Conservation (phyloP, 192 early-diverging fungal genomes). For the Coemansia sp. region DNA sequence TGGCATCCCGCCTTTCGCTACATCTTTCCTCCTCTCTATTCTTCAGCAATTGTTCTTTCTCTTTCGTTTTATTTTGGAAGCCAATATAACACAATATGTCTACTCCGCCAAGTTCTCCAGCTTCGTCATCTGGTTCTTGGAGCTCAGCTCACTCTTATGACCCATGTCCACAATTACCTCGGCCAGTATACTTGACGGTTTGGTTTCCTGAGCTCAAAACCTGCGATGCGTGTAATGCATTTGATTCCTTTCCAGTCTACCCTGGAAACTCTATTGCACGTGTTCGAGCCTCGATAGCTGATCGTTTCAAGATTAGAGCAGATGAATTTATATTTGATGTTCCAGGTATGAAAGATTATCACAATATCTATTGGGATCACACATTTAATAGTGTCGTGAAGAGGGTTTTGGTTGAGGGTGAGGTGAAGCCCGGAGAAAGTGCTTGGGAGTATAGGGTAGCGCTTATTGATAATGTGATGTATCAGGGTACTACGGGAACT, state of each 20-base stretch:
- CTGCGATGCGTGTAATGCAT: neutral
- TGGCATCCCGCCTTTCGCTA: no score
- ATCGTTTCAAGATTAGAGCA: neutral
- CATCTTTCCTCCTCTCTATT: no score
- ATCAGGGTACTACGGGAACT: neutral
- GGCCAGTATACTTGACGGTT: neutral
- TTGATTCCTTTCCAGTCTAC: neutral
- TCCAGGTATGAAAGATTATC: neutral
- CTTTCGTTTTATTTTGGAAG: neutral
- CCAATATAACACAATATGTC: neutral
- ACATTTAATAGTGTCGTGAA: neutral
- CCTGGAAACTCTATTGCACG: neutral
- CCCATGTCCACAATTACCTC: neutral
- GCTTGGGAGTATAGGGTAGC: neutral
- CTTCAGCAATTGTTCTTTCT: neutral
- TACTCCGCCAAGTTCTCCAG: no score
- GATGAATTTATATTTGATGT: neutral
- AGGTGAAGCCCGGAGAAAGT: neutral
- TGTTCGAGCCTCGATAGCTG: neutral
- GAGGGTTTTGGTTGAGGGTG: neutral
- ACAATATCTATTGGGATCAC: neutral
- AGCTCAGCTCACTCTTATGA: neutral
- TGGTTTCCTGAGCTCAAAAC: neutral
- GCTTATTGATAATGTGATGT: neutral
- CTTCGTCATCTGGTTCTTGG: neutral